phyloP scores from a whole-genome alignment of 208 protist species.

The Trichomonas vaginalis region DNA sequence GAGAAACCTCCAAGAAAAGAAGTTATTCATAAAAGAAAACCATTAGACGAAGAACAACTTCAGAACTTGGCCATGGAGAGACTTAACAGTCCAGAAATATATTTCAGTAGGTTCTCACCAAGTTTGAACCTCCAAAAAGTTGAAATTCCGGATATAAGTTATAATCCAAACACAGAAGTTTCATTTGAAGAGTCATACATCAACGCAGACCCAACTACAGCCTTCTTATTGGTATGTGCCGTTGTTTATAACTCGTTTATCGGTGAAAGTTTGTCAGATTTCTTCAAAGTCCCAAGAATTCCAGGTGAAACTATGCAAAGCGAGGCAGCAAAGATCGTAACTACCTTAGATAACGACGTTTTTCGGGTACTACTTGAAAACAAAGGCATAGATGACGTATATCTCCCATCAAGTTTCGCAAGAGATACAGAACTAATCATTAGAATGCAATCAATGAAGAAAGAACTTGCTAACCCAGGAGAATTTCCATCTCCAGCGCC shows the following conservation, averaged over 20 bases:
- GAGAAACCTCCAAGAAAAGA: neutral
- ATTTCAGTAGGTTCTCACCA: neutral
- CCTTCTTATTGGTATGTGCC: neutral
- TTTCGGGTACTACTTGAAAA: neutral
- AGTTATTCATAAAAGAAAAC: neutral
- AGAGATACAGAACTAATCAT: neutral
- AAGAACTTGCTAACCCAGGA: neutral
- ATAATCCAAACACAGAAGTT: neutral
- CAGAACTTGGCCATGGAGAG: neutral
- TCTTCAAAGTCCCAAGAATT: neutral
- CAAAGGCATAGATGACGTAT: neutral
- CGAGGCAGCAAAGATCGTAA: neutral
- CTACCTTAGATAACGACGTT: neutral
- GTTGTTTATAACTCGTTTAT: neutral
- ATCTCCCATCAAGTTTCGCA: neutral
- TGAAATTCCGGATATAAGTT: neutral
- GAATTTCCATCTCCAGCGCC: neutral
- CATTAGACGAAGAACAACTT: neutral
- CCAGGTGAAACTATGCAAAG: neutral
- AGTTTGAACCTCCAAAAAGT: neutral
- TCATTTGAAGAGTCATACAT: neutral
- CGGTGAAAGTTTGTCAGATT: neutral
- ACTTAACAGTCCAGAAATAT: neutral
- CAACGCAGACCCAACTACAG: neutral
- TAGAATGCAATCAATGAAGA: neutral